Evolutionary conservation across 2,329 filamentous ascomycete genomes (phyloP), one percentile per base, ranked within the genome.

Genomic region (Pseudogymnoascus sp.): DNA sequence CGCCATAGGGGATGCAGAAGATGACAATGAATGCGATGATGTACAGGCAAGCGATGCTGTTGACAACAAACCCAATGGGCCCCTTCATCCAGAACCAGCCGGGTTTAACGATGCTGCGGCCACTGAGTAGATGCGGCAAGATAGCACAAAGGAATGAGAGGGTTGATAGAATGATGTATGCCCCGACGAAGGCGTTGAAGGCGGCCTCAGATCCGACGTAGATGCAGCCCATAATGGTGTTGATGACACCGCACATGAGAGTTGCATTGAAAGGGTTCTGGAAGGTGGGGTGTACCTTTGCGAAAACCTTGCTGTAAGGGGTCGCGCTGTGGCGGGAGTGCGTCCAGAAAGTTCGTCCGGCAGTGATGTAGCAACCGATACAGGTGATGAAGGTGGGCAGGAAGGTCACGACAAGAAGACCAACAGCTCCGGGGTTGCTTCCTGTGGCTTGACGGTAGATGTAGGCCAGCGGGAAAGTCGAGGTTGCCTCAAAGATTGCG

Each of bases 141-240:
- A 89, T 85, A 12, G 84, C 83, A 0, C 83, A 81, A 4, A 87
- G 75, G 71, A 86, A 89, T 0, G 82, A 85, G n/a, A 80, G 67
- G 0, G 79, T 79, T 2, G 75, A 75, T 0, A 85, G 75, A 5
- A 84, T 76, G 64, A 83, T 78, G 70, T 83, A 85, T 0, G 76
- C 80, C 8, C 83, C 84, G 11, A 88, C 81, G 18, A 89, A 82
- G 0, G 85, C 85, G 40, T 83, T 81, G 74, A 89, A 89, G 0
- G 87, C 87, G 0, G 84, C 86, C 1, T 78, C 80, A 65, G 78
- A 83, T 23, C 83, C 86, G 0, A 89, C 78, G 66, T 88, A 88
- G 45, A 89, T 84, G 60, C 77, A 79, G 0, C 84, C 85, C 0
- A 89, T 75, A 1, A 85, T 70, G 0, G 83, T 83, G 16, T 80